Base-by-base conservation (phyloP, 139 green algal species). In the Chlorella sp. region DNA sequence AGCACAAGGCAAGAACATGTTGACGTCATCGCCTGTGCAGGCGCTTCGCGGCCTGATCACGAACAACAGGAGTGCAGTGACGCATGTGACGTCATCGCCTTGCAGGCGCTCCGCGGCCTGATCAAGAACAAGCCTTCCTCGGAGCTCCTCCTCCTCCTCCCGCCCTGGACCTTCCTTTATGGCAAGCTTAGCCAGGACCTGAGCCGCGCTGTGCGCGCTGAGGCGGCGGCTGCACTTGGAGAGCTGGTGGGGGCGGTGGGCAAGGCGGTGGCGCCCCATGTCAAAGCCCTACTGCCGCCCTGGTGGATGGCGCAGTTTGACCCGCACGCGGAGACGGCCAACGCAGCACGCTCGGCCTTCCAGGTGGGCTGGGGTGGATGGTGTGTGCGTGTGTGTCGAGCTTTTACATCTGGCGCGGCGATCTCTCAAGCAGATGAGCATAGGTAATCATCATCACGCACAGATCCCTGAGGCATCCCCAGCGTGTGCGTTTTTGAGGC, bases 261-360 rank as follows among this genome's bases (percentile, higher is more conserved):
- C 34, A 83, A 83, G 33, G 76, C 66, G 2, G 51, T 80, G 0
- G 78, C 81, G 14, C 80, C 83, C 1, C 83, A 91, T 68, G 72
- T 93, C 0, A 85, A 78, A 59, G 49, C 24, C 24, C 64, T 95
- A 20, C 79, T 95, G 64, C 82, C 83, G 10, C 69, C 82, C 17
- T 92, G 85, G 87, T 94, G 81, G 71, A 67, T 93, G 55, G 81
- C 86, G 0, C 81, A 86, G 70, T 85, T 87, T 67, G 91, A 97
- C 73, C 72, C 70, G 0, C 76, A 89, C 31, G 2, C 31, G 1
- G 92, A 97, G 22, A 84, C 82, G 1, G 88, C 88, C 17, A 75
- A 72, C 0, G 81, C 83, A 2, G 88, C 89, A 1, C 63, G 73
- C 24, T 30, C 51, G 27, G 74, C 80, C 4, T 86, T 94, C 42